Evolutionary conservation across 2,329 filamentous ascomycete genomes (phyloP), one percentile per base, ranked within the genome.

Genomic region (Pseudogymnoascus sp.): DNA sequence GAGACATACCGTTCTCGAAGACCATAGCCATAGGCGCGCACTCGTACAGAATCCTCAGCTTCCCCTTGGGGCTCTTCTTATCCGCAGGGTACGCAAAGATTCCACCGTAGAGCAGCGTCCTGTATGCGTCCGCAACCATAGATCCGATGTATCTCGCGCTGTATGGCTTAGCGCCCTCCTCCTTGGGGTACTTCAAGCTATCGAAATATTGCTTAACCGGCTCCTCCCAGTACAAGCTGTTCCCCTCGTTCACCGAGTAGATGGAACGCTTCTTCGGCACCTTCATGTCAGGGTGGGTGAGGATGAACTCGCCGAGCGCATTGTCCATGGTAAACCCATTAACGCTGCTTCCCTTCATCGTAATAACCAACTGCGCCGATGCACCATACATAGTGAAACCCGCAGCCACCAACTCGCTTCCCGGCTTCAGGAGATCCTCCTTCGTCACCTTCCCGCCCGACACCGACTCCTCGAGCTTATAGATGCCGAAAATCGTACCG

Each of bases 381-480:
- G 95, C 95, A 74, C 95, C 95, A 79, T 99, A 99, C 95, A 99
- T 99, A 78, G 95, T 99, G 84, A 99, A 99, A n/a, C 95, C 95
- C 21, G 91, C 88, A 37, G 95, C 93, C 19, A 98, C 85, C 69
- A 98, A 85, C 78, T 97, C 93, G 1, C 90, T 93, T 64, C 95
- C 95, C 0, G 95, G 90, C 77, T 87, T 88, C 66, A 98, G 84
- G 66, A 99, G 85, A 76, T 98, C 93, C 73, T 96, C 92, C 71
- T 90, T 88, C 65, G 84, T 88, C 68, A 90, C 90, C 65, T 79
- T 82, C 13, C 89, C 87, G 68, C 84, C 87, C 60, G 39, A 25
- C 31, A 61, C 60, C 19, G 34, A 39, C 13, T 96, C 91, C 65
- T 88, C 85, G 21, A 98, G 86, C 81, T 93, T 92, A 84, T 95